Conservation (phyloP, 2,329 filamentous ascomycete species). For the Scedosporium dehoogii region DNA sequence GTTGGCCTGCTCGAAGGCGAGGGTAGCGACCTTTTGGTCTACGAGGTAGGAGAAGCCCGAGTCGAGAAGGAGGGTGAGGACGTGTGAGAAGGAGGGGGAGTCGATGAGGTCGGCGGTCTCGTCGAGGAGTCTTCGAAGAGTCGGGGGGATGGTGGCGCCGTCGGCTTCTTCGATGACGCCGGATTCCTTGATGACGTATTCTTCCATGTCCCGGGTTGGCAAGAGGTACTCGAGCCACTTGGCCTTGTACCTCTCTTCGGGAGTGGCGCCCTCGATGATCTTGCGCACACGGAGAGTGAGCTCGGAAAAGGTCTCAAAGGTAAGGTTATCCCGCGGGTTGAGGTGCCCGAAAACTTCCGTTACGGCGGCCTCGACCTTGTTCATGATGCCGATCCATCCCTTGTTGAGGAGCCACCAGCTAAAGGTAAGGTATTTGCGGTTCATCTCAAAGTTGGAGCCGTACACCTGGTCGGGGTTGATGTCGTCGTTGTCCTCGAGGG, state of each 20-base stretch:
- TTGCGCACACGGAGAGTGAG: slow-evolving; percentile 76
- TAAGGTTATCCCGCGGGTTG: slow-evolving; percentile 81
- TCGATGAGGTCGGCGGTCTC: slow-evolving; percentile 95
- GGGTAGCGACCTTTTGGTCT: slow-evolving; percentile 68
- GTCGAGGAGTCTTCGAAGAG: slow-evolving; percentile 76
- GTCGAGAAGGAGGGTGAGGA: slow-evolving; percentile 79
- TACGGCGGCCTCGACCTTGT: slow-evolving; percentile 75
- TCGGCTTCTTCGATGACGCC: slow-evolving; percentile 51
- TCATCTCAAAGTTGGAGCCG: slow-evolving; percentile 92
- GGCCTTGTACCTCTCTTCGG: slow-evolving; percentile 28
- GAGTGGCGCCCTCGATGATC: slow-evolving; percentile 61
- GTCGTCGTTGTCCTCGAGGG: slow-evolving; percentile 86
- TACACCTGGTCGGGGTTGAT: slow-evolving; percentile 73
- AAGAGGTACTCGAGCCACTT: slow-evolving; percentile 81
- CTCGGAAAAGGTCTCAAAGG: slow-evolving; percentile 68
- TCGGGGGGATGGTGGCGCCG: slow-evolving; percentile 31
- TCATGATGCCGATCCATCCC: slow-evolving; percentile 76
- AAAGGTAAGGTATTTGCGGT: slow-evolving; percentile 88
- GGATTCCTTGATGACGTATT: slow-evolving; percentile 74
- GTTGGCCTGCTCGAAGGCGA: slow-evolving; percentile 57
- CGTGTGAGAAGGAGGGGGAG: slow-evolving; percentile 80
- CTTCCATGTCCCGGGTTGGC: slow-evolving; percentile 68
- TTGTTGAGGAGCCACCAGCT: slow-evolving; percentile 96
- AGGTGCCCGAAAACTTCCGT: slow-evolving; percentile 81
- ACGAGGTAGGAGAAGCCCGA: slow-evolving; percentile 76